Evolutionary conservation across 2,329 filamentous ascomycete genomes (phyloP).

Genomic region (Xylaria sp.): DNA sequence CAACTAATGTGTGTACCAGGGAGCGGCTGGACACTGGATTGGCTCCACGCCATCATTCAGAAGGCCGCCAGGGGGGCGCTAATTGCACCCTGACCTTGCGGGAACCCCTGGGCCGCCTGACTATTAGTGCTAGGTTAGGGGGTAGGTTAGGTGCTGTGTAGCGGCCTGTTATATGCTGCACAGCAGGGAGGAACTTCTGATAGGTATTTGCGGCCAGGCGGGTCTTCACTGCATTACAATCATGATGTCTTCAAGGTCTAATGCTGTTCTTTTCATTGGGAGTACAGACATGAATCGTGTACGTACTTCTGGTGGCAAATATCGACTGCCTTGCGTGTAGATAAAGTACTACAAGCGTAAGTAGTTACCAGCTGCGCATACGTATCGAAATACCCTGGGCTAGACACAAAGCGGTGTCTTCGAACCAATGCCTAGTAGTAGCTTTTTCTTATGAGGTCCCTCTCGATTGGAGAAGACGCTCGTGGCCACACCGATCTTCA

Average conservation of each 20-base stretch:
- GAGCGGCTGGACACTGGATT: conserved; percentile 21
- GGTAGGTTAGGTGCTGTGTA: neutral
- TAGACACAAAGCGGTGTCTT: conserved; percentile 7
- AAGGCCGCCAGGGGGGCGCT: conserved; percentile 18
- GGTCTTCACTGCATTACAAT: too few species aligned
- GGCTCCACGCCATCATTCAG: conserved; percentile 22
- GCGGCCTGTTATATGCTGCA: neutral
- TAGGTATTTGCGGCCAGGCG: too few species aligned
- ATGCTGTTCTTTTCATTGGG: neutral
- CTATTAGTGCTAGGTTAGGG: neutral
- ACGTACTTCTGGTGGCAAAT: neutral
- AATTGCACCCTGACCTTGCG: conserved; percentile 8
- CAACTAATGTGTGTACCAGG: conserved; percentile 17
- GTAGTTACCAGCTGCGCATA: neutral
- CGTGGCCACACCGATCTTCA: conserved; percentile 20
- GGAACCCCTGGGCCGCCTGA: neutral
- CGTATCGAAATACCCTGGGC: neutral
- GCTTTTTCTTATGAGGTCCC: neutral
- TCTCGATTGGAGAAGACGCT: conserved; percentile 25
- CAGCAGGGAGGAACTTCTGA: neutral
- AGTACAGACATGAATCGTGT: neutral
- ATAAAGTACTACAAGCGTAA: neutral
- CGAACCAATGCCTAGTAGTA: conserved; percentile 7
- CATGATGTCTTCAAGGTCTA: neutral
- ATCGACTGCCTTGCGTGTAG: neutral